A percentile compares a stretch with the other conserved stretches of the same genome.
Conservation (phyloP, 2,329 filamentous ascomycete species). For the Aspergillus fumigatus region DNA sequence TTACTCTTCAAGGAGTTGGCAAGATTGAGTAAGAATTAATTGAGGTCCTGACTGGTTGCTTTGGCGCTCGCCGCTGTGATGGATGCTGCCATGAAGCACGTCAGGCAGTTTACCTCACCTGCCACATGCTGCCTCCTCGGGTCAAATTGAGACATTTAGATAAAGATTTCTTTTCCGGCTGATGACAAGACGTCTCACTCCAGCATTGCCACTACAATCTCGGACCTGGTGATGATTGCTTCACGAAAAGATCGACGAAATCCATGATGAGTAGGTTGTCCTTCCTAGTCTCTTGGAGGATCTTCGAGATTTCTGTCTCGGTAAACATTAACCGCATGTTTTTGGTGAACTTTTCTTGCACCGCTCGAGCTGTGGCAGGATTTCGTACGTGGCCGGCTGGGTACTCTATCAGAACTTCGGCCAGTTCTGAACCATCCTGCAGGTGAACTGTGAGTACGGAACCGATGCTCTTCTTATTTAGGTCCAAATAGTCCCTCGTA, state of each 20-base stretch:
- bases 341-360: constrained; percentile 14
- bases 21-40: constrained; percentile 35
- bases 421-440: constrained; percentile 17
- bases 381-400: constrained; percentile 30
- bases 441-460: constrained; percentile 25
- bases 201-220: constrained; percentile 6
- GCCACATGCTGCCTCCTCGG: background rate
- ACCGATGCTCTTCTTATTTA: constrained; percentile 22
- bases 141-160: background rate
- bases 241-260: constrained; percentile 16
- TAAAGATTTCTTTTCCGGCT: background rate
- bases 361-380: constrained; percentile 5
- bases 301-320: constrained; percentile 6
- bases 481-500: constrained; percentile 28
- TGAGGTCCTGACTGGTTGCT: background rate
- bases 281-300: constrained; percentile 10
- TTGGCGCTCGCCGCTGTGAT: too few relatives aligned
- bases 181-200: background rate
- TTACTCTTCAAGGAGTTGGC: constrained; percentile 58
- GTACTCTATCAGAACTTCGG: constrained; percentile 36
- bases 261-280: constrained; percentile 9
- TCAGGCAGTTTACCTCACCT: background rate
- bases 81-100: background rate
- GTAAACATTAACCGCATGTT: constrained; percentile 19
- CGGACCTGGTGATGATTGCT: background rate